phyloP scores from a whole-genome alignment of 106 monocot genomes.

The Allium fistulosum region DNA sequence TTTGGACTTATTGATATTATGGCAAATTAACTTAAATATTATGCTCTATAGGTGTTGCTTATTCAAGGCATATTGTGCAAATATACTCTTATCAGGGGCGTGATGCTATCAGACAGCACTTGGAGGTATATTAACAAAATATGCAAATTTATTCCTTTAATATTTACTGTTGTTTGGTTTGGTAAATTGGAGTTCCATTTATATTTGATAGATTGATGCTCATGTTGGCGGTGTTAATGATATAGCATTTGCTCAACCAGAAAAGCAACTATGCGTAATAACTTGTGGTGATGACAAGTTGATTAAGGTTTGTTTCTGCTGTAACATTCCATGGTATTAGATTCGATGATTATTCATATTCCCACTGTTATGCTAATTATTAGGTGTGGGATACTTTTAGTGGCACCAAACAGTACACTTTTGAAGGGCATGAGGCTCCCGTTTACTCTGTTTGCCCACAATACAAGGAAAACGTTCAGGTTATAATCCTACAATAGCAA shows the following conservation, averaged over 20 bases:
- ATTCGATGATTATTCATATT: constrained; percentile 1
- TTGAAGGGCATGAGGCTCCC: constrained; percentile 83
- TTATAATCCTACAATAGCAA: constrained; percentile 9
- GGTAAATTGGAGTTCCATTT: constrained; percentile 3
- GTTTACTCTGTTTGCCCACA: constrained; percentile 87
- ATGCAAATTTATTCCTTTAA: neutral
- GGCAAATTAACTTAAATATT: too few species aligned
- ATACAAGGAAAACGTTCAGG: constrained; percentile 84
- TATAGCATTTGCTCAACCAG: constrained; percentile 82
- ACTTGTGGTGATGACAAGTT: constrained; percentile 94
- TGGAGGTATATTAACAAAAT: constrained; percentile 47
- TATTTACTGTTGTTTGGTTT: constrained; percentile 2
- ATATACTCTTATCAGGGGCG: constrained; percentile 70
- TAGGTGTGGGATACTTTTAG: constrained; percentile 85
- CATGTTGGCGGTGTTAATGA: constrained; percentile 90
- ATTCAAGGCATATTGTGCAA: constrained; percentile 77
- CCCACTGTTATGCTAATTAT: neutral
- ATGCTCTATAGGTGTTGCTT: constrained; percentile 64
- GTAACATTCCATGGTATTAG: neutral
- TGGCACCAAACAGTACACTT: constrained; percentile 58
- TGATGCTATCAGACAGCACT: constrained; percentile 62
- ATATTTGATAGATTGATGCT: constrained; percentile 68
- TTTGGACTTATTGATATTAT: too few species aligned
- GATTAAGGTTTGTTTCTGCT: constrained; percentile 30
- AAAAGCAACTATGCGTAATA: constrained; percentile 72